These are phyloP conservation scores for Apiospora koreana DNA, from an alignment of 2,329 filamentous ascomycete genomes.

Conservation along the genomic window DNA sequence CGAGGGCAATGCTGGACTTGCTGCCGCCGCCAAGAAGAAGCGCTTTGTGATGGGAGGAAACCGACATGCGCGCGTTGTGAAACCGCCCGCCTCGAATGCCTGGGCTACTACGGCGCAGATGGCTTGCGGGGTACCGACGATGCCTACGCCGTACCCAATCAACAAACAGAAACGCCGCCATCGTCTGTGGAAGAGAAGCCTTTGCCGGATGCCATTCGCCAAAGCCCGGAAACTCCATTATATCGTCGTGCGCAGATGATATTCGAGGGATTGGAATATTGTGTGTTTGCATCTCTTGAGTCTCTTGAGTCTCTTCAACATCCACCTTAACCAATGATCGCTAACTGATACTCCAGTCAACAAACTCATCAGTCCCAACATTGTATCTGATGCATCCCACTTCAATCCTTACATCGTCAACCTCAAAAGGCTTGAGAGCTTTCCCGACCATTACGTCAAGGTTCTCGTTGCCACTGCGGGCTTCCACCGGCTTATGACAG, in stretches of 20 bases:
- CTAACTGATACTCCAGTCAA: slow-evolving; percentile 13
- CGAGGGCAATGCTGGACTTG: slow-evolving; percentile 17
- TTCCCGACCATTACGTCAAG: slow-evolving; percentile 17
- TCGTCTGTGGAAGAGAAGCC: not conserved
- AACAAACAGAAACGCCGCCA: not conserved
- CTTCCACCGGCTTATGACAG: slow-evolving; percentile 17
- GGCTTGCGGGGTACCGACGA: not conserved
- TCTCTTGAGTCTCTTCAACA: not conserved
- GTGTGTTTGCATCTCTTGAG: slow-evolving; percentile 2
- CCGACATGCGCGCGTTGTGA: slow-evolving; percentile 13
- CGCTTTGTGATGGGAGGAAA: slow-evolving; percentile 14
- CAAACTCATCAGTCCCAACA: slow-evolving; percentile 15
- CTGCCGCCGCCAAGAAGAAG: slow-evolving; percentile 10
- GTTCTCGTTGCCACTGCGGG: slow-evolving; percentile 16
- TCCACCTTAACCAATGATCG: not conserved
- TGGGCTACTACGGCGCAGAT: slow-evolving; percentile 10
- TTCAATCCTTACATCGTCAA: slow-evolving; percentile 19
- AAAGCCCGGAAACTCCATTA: not conserved
- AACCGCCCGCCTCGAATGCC: not conserved
- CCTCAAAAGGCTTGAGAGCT: slow-evolving; percentile 9
- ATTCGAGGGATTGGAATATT: slow-evolving; percentile 17
- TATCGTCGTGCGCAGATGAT: slow-evolving; percentile 17
- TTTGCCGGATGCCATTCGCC: not conserved
- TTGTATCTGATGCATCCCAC: slow-evolving; percentile 15
- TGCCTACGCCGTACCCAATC: not conserved